These are phyloP conservation scores for Penicillium sp. DNA, from an alignment of 2,329 filamentous ascomycete species.

Conservation along the genomic window DNA sequence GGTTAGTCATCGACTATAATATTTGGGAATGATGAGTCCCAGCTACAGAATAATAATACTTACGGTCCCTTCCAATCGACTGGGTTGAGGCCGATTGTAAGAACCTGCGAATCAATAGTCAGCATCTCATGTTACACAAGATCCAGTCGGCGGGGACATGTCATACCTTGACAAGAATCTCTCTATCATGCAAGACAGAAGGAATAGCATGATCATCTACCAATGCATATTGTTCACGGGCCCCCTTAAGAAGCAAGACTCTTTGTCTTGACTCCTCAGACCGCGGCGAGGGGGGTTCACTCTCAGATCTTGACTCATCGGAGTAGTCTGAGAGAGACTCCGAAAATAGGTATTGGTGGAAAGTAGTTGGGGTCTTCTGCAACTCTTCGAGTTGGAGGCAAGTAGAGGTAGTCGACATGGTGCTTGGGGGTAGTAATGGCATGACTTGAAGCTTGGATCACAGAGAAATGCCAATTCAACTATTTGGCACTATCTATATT, in stretches of 20 bases:
- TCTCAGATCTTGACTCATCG: background rate
- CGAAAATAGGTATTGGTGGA: slow-evolving; percentile 18
- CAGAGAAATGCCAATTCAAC: background rate
- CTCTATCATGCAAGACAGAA: slow-evolving; percentile 44
- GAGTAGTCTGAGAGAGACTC: slow-evolving; percentile 5
- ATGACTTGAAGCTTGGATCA: slow-evolving; percentile 9
- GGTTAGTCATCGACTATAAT: background rate
- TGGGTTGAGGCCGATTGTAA: slow-evolving; percentile 70
- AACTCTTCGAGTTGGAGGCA: slow-evolving; percentile 23
- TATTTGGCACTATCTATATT: slow-evolving; percentile 18
- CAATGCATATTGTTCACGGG: slow-evolving; percentile 53
- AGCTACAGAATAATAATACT: slow-evolving; percentile 28
- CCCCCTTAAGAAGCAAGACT: slow-evolving; percentile 52
- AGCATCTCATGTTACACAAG: slow-evolving; percentile 1
- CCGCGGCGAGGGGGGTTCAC: background rate
- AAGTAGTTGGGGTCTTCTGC: slow-evolving; percentile 14
- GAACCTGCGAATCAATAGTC: slow-evolving; percentile 37
- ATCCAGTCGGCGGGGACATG: background rate
- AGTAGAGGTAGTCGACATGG: slow-evolving; percentile 29
- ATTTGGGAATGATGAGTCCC: background rate
- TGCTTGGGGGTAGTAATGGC: slow-evolving; percentile 18
- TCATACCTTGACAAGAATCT: slow-evolving; percentile 61
- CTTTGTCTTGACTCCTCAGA: slow-evolving; percentile 39
- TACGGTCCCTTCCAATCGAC: slow-evolving; percentile 76
- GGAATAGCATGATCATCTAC: slow-evolving; percentile 50